Base-by-base conservation (phyloP, 2,329 filamentous ascomycete genomes). In the Diaporthe citriasiana region DNA sequence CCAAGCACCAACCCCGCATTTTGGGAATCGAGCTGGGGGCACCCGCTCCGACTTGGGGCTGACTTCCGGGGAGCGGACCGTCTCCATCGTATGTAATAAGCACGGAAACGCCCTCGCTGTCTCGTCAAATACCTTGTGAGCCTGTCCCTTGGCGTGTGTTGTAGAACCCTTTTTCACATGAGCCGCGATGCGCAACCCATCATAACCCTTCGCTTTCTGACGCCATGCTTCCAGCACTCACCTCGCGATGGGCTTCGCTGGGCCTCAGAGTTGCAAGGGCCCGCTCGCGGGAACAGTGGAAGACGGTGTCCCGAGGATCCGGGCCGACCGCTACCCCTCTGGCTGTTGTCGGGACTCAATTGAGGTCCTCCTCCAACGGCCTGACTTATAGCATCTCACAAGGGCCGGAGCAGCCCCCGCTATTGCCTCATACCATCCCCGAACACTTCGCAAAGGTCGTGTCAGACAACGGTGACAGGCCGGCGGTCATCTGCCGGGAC, bases 381-480 rank as follows among this genome's bases (percentile, higher is more conserved):
- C 42, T 72, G 50, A 42, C 70, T 19, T 47, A 57, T 17, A 76
- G 74, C 56, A 55, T 76, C 25, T 70, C 72, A 4, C 69, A 72
- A 17, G 74, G 74, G n/a, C 72, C 74, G 22, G 35, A 42, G n/a
- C 22, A 47, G 91, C 93, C 93, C 4, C 87, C 91, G 0, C 84
- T 95, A 10, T 88, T 94, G 63, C 84, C 87, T 8, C 85, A 91
- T 72, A 95, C 93, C 0, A 90, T 95, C 71, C 92, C 93, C 0
- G 84, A 93, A 76, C 92, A 96, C 80, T 95, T 96, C 79, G 86
- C 90, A 10, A 85, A 86, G 1, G 86, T 94, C 50, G 93, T 94
- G 50, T 87, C 87, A 12, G 80, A 84, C 47, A 86, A 91, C 82
- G 93, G 93, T 35, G 92, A 95, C 81, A 87, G 87, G 9, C 87